phyloP scores from a whole-genome alignment of 768 basidiomycete genomes.

The Russula emetica region DNA sequence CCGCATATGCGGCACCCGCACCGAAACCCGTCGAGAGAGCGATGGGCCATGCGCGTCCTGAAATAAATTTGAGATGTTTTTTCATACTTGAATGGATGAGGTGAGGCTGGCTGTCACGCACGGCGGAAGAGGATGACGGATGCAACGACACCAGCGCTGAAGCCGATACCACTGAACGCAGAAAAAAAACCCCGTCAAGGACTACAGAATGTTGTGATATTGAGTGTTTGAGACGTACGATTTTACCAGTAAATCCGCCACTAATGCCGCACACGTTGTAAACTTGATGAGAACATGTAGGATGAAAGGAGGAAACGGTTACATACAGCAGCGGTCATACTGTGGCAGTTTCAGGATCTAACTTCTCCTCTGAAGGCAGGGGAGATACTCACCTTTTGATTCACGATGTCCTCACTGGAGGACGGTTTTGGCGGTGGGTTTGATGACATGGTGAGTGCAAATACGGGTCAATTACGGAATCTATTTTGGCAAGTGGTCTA shows the following conservation, averaged over 20 bases:
- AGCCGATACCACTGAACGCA: conserved; percentile 69
- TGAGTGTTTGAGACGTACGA: conserved; percentile 49
- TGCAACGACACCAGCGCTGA: conserved; percentile 82
- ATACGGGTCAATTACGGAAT: conserved; percentile 4
- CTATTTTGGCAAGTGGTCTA: not conserved
- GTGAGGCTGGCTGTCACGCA: conserved; percentile 42
- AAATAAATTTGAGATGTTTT: conserved; percentile 9
- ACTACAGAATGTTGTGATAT: not conserved
- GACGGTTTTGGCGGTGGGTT: conserved; percentile 49
- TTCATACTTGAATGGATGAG: conserved; percentile 4
- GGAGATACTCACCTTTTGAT: conserved; percentile 64
- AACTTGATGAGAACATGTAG: not conserved
- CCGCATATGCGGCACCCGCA: conserved; percentile 79
- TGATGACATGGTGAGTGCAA: conserved; percentile 39
- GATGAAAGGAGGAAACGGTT: not conserved
- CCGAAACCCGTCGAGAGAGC: conserved; percentile 84
- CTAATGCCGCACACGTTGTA: conserved; percentile 33
- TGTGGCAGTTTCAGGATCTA: conserved; percentile 31
- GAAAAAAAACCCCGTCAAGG: conserved; percentile 22
- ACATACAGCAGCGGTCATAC: conserved; percentile 75
- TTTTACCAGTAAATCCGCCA: conserved; percentile 84
- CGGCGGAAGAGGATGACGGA: conserved; percentile 90
- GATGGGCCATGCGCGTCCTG: conserved; percentile 92
- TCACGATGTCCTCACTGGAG: conserved; percentile 86
- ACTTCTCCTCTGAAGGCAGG: not conserved